These are phyloP conservation scores for Cyberlindnera lachancei DNA, from an alignment of 805 yeast genomes.

Conservation along the genomic window DNA sequence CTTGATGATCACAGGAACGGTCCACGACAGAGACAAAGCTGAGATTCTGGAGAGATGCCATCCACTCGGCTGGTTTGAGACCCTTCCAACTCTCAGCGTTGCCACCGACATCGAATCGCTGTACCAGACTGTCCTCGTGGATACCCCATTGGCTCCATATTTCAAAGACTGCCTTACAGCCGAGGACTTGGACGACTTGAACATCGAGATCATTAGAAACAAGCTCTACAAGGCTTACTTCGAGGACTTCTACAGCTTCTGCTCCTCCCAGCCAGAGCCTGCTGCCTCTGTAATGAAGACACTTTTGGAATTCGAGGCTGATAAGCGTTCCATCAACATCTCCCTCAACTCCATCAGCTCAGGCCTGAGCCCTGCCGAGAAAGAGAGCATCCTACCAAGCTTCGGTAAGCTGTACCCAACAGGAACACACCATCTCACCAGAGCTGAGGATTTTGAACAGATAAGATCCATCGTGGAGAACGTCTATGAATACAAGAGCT, in stretches of 20 bases:
- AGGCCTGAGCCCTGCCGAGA: conserved; percentile 69
- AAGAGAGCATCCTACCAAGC: conserved; percentile 64
- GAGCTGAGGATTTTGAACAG: conserved; percentile 80
- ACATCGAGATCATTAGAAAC: conserved; percentile 92
- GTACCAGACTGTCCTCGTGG: conserved; percentile 86
- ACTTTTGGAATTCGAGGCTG: conserved; percentile 85
- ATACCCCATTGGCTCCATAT: conserved; percentile 96
- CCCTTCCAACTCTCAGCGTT: conserved; percentile 88
- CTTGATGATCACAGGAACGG: conserved; percentile 92
- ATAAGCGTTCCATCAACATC: conserved; percentile 88
- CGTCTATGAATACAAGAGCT: conserved; percentile 58
- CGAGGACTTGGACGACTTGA: conserved; percentile 87
- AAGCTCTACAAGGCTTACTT: conserved; percentile 87
- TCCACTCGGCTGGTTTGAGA: conserved; percentile 98
- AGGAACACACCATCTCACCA: conserved; percentile 55
- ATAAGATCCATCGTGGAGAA: conserved; percentile 57
- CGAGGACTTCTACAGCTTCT: conserved; percentile 75
- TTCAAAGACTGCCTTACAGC: conserved; percentile 83
- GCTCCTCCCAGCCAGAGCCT: conserved; percentile 59
- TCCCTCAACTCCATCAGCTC: conserved; percentile 83
- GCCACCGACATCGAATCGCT: conserved; percentile 94
- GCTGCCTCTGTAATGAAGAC: conserved; percentile 74
- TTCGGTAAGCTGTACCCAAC: conserved; percentile 76
- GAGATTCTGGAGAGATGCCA: conserved; percentile 89
- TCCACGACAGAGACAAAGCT: conserved; percentile 85